Conservation (phyloP, 1,284 basidiomycete species). For the Ustilago lituana region DNA sequence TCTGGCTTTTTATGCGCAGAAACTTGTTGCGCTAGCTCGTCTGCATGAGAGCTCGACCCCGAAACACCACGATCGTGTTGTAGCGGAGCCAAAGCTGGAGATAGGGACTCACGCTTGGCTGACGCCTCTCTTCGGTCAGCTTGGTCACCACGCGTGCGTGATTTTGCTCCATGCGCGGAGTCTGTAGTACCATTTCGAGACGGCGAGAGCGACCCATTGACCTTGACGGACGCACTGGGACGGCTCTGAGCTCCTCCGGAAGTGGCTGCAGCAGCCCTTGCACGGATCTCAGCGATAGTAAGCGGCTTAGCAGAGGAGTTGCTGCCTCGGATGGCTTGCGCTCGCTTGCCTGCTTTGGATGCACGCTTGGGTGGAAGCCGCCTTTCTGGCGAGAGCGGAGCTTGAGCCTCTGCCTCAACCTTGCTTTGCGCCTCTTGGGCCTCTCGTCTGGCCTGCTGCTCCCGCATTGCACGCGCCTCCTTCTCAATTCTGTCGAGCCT, state of each 20-base stretch:
- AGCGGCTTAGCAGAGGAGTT: slow-evolving; percentile 22
- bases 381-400: slow-evolving; percentile 4
- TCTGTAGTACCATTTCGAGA: background rate
- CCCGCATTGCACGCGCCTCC: background rate
- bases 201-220: background rate
- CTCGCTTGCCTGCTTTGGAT: slow-evolving; percentile 32
- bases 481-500: slow-evolving; percentile 4
- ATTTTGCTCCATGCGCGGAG: too few relatives aligned
- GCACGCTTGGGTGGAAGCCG: slow-evolving; percentile 18
- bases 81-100: too few relatives aligned
- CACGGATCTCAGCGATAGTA: slow-evolving; percentile 36
- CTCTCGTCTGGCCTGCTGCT: background rate
- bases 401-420: background rate
- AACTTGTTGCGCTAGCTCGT: too few relatives aligned
- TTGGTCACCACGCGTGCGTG: too few relatives aligned
- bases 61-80: too few relatives aligned
- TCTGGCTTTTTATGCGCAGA: background rate
- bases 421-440: slow-evolving; percentile 3
- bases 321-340: slow-evolving; percentile 31
- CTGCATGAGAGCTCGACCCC: too few relatives aligned
- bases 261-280: slow-evolving; percentile 22
- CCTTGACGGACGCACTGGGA: background rate
- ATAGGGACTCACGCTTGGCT: too few relatives aligned
- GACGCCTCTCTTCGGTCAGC: too few relatives aligned
- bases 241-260: background rate